phyloP scores from a whole-genome alignment of 2,329 filamentous ascomycete species.

The Coniochaeta sp. region DNA sequence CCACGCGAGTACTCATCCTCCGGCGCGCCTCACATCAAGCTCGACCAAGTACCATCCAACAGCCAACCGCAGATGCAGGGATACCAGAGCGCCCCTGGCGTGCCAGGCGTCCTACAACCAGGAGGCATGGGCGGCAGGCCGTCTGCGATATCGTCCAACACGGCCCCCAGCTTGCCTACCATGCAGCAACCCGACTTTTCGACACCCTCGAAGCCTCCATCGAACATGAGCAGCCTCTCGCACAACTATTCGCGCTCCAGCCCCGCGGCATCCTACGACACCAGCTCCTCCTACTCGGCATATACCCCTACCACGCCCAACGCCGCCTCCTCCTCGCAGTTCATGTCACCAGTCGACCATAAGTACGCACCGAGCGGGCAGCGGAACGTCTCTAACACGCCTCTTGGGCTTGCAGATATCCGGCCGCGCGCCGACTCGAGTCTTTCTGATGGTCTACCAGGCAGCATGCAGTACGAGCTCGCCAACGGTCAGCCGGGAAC shows the following conservation, averaged over 20 bases:
- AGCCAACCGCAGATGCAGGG: conserved; percentile 22
- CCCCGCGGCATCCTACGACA: conserved; percentile 57
- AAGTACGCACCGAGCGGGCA: conserved; percentile 50
- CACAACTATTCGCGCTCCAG: conserved; percentile 83
- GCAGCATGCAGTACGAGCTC: conserved; percentile 57
- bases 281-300: conserved; percentile 40
- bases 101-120: conserved; percentile 54
- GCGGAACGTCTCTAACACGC: conserved; percentile 70
- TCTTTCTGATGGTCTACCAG: conserved; percentile 64
- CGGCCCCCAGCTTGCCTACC: conserved; percentile 38
- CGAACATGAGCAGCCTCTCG: conserved; percentile 50
- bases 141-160: conserved; percentile 31
- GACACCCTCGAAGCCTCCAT: conserved; percentile 55
- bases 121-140: conserved; percentile 36
- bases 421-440: conserved; percentile 77
- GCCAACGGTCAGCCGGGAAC: conserved; percentile 62
- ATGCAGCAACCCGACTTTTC: conserved; percentile 37
- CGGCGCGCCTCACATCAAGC: conserved; percentile 40
- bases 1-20: conserved; percentile 37
- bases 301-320: conserved; percentile 61
- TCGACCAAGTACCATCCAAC: conserved; percentile 35
- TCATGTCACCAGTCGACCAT: conserved; percentile 49
- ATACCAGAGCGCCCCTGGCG: conserved; percentile 32
- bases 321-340: conserved; percentile 52
- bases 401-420: conserved; percentile 86